These are phyloP conservation scores for Penicillium cosmopolitanum DNA, from an alignment of 495 filamentous ascomycete species.

Conservation along the genomic window DNA sequence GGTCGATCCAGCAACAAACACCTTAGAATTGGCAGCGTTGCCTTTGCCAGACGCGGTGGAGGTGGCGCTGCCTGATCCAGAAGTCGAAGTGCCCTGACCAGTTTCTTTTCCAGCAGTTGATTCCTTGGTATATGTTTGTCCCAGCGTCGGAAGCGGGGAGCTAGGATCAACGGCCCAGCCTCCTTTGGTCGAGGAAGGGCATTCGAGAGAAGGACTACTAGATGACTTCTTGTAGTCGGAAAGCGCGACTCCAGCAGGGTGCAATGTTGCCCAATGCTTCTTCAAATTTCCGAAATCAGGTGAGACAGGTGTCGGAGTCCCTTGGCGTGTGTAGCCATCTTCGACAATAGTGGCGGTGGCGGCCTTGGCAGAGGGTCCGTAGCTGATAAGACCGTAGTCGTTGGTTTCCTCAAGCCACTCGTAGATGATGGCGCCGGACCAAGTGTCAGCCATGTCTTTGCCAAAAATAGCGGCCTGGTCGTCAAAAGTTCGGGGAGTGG, in stretches of 20 bases:
- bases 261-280: slow-evolving; percentile 73
- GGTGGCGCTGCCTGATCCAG: slow-evolving; percentile 8
- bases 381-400: slow-evolving; percentile 81
- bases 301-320: slow-evolving; percentile 71
- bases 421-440: slow-evolving; percentile 85
- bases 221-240: slow-evolving; percentile 65
- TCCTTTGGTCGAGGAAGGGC: slow-evolving; percentile 68
- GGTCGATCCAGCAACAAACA: slow-evolving; percentile 18
- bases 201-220: slow-evolving; percentile 57
- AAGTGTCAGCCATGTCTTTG: slow-evolving; percentile 67
- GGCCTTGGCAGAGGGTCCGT: slow-evolving; percentile 55
- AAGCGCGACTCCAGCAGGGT: slow-evolving; percentile 66
- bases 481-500: slow-evolving; percentile 68
- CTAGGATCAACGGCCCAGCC: slow-evolving; percentile 75
- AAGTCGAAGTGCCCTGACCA: slow-evolving; percentile 2
- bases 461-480: slow-evolving; percentile 82
- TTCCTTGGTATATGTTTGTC: slow-evolving; percentile 38
- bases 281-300: slow-evolving; percentile 82
- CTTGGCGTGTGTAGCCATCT: slow-evolving; percentile 69
- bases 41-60: slow-evolving; percentile 22
- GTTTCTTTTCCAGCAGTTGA: slow-evolving; percentile 5
- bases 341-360: slow-evolving; percentile 52
- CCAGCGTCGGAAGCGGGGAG: slow-evolving; percentile 69
- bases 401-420: slow-evolving; percentile 91
- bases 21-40: slow-evolving; percentile 22